phyloP scores from a whole-genome alignment of 768 basidiomycete species.

The Mycena floridula region DNA sequence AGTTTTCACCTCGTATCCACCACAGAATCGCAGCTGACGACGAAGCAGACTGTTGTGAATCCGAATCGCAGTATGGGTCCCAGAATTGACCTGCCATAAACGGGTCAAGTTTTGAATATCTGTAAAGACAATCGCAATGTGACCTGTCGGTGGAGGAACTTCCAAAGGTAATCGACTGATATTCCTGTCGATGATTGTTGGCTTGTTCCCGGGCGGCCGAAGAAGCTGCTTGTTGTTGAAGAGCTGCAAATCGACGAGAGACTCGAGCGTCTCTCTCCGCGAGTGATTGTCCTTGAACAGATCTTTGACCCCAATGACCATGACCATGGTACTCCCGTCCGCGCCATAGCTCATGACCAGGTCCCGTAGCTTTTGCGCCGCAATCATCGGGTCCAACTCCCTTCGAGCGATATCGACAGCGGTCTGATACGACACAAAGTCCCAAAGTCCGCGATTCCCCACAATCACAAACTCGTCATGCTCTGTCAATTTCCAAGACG shows the following conservation, averaged over 20 bases:
- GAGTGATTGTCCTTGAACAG: slow-evolving; percentile 43
- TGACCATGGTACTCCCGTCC: slow-evolving; percentile 94
- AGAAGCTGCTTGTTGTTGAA: slow-evolving; percentile 14
- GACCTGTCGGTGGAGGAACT: slow-evolving; percentile 80
- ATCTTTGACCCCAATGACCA: slow-evolving; percentile 85
- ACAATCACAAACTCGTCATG: slow-evolving; percentile 96
- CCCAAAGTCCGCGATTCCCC: slow-evolving; percentile 91
- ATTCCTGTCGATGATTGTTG: slow-evolving; percentile 46
- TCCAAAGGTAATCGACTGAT: slow-evolving; percentile 67
- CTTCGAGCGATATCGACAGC: slow-evolving; percentile 92
- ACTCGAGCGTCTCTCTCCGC: slow-evolving; percentile 32
- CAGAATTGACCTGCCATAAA: slow-evolving; percentile 92
- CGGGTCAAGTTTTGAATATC: slow-evolving; percentile 97
- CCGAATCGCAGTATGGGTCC: slow-evolving; percentile 89
- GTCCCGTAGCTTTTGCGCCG: slow-evolving; percentile 94
- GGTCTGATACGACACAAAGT: slow-evolving; percentile 88
- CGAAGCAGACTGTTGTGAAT: no score
- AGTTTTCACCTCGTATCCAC: no score
- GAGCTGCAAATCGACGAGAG: slow-evolving; percentile 34
- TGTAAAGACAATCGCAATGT: no score
- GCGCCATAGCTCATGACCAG: slow-evolving; percentile 97
- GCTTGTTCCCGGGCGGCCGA: no score
- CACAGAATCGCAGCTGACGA: no score
- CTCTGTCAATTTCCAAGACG: slow-evolving; percentile 61
- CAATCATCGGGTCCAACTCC: slow-evolving; percentile 65